Evolutionary conservation across 305 asterid species (phyloP).

Genomic region (Solanum hybrid): DNA sequence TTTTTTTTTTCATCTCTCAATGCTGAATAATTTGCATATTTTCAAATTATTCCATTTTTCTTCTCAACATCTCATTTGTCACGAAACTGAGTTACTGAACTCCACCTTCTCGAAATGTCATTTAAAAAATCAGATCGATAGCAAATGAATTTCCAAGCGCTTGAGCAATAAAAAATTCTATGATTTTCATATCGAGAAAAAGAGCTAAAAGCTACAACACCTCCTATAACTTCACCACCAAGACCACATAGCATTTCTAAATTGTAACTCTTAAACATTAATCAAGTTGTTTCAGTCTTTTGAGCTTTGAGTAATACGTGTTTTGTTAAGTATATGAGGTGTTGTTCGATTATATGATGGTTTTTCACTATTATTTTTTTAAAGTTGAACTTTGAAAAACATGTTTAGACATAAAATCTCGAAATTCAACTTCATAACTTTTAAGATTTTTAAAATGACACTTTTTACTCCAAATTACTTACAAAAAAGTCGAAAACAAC

Average conservation of each 20-base stretch:
- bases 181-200: too few species aligned
- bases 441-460: too few species aligned
- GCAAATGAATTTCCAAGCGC: too few species aligned
- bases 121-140: too few species aligned
- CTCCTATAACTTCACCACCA: background rate
- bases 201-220: background rate
- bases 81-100: background rate
- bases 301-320: background rate
- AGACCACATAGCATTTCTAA: background rate
- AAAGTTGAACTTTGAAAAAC: too few species aligned
- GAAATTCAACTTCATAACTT: background rate
- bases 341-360: too few species aligned
- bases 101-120: rapidly evolving
- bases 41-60: background rate
- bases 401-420: background rate
- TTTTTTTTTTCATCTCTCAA: background rate
- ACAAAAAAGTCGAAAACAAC: background rate
- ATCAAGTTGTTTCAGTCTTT: background rate
- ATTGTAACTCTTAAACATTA: background rate
- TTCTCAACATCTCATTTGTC: background rate
- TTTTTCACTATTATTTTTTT: background rate
- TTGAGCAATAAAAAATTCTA: background rate
- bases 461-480: background rate
- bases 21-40: background rate
- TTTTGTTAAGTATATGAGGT: background rate